phyloP scores from a whole-genome alignment of 345 rosid species.

The Salix viminalis region DNA sequence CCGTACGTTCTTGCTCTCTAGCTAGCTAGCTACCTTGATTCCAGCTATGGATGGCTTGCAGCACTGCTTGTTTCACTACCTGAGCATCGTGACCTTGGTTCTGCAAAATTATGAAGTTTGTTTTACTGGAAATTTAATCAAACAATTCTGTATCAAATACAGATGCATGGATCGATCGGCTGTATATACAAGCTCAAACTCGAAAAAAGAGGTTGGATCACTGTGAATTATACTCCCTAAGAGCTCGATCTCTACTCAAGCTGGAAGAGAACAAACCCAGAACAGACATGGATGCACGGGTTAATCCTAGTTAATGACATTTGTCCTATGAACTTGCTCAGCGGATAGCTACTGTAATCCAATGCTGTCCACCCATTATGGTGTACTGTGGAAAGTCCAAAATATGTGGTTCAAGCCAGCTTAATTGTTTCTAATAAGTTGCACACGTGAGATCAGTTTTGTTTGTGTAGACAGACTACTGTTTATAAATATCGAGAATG shows the following conservation, averaged over 20 bases:
- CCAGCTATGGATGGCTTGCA: conserved; percentile 65
- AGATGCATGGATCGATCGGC: not conserved
- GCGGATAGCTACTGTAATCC: not conserved
- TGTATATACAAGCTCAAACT: not conserved
- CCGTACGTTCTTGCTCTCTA: not conserved
- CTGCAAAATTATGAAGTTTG: conserved; percentile 29
- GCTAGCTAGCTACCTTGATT: conserved; percentile 20
- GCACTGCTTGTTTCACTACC: conserved; percentile 67
- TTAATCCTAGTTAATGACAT: not conserved
- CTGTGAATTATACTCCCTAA: not conserved
- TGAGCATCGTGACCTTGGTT: conserved; percentile 63
- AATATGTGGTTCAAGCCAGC: not conserved
- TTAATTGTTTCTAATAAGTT: not conserved
- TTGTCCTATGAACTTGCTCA: not conserved
- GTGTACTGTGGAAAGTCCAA: not conserved
- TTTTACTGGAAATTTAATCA: not conserved
- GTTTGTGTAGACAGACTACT: not conserved
- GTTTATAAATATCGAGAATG: not conserved
- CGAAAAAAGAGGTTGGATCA: not conserved
- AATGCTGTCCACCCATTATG: not conserved
- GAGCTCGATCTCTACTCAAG: not conserved
- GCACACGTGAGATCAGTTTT: not conserved
- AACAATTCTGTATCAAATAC: not conserved
- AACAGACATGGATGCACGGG: not conserved
- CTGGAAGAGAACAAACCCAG: not conserved